Conservation (phyloP, 805 yeast species). For the Kazachstania psychrophila region DNA sequence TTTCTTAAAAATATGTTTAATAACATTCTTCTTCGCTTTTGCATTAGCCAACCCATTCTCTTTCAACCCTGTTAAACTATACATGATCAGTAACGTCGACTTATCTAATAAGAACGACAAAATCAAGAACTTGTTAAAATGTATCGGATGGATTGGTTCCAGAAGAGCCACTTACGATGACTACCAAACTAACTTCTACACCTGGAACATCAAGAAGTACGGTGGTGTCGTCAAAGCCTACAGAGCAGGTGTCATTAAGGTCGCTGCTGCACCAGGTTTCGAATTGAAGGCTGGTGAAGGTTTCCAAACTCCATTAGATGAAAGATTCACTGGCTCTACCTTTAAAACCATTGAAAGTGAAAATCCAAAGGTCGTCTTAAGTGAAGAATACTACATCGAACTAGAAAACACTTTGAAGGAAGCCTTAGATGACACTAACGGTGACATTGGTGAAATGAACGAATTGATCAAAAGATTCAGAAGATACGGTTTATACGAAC, state of each 20-base stretch:
- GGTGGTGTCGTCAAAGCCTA: slow-evolving; percentile 77
- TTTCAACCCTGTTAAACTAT: slow-evolving; percentile 33
- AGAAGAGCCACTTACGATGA: slow-evolving; percentile 61
- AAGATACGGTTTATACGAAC: slow-evolving; percentile 51
- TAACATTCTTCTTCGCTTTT: slow-evolving; percentile 49
- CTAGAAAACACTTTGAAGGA: slow-evolving; percentile 41
- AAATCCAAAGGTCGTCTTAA: slow-evolving; percentile 40
- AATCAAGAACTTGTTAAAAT: slow-evolving; percentile 38
- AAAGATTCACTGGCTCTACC: slow-evolving; percentile 30
- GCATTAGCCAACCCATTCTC: slow-evolving; percentile 76
- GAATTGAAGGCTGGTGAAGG: slow-evolving; percentile 76
- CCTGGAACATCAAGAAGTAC: slow-evolving; percentile 48
- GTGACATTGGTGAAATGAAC: slow-evolving; percentile 32
- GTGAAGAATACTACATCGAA: slow-evolving; percentile 45
- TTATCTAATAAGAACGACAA: slow-evolving; percentile 21
- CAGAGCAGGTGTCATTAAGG: slow-evolving; percentile 57
- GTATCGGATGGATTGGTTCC: slow-evolving; percentile 93
- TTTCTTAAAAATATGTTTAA: slow-evolving; percentile 44
- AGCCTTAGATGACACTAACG: slow-evolving; percentile 28
- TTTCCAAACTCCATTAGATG: slow-evolving; percentile 47
- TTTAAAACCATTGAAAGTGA: slow-evolving; percentile 34
- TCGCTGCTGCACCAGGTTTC: slow-evolving; percentile 50
- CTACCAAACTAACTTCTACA: slow-evolving; percentile 62
- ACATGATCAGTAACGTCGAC: slow-evolving; percentile 27
- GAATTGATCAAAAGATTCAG: slow-evolving; percentile 51